phyloP scores from a whole-genome alignment of 1,284 basidiomycete genomes.

The Sphagnurus paluster region DNA sequence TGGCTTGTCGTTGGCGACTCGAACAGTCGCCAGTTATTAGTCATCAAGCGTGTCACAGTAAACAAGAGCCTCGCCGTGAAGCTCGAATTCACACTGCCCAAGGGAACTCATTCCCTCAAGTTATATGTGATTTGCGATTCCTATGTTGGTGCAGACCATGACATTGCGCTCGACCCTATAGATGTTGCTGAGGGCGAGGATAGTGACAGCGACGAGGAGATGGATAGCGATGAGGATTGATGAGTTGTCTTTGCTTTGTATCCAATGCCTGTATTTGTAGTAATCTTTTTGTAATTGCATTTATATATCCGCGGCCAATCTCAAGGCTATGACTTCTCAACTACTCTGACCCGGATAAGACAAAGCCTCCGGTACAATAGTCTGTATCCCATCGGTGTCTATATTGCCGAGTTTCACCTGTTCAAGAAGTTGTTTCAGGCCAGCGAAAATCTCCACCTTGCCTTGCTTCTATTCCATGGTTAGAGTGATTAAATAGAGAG shows the following conservation, averaged over 20 bases:
- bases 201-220: slow-evolving; percentile 78
- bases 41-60: slow-evolving; percentile 95
- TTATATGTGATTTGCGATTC: slow-evolving; percentile 93
- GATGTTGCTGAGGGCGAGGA: slow-evolving; percentile 89
- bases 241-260: neutral
- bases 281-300: too few species aligned
- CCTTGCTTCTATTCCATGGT: slow-evolving; percentile 25
- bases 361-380: slow-evolving; percentile 2
- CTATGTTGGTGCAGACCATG: slow-evolving; percentile 89
- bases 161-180: slow-evolving; percentile 77
- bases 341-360: too few species aligned
- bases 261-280: slow-evolving; percentile 1
- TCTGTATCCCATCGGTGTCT: slow-evolving; percentile 12
- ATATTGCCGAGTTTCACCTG: slow-evolving; percentile 20
- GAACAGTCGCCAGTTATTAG: slow-evolving; percentile 73
- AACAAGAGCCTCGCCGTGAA: slow-evolving; percentile 77
- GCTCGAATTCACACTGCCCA: slow-evolving; percentile 85
- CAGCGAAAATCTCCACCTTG: slow-evolving; percentile 37
- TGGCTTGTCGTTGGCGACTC: slow-evolving; percentile 94
- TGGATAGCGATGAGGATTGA: slow-evolving; percentile 57
- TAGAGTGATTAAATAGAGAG: neutral
- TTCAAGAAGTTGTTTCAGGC: slow-evolving; percentile 28
- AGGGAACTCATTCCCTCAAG: slow-evolving; percentile 83
- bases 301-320: too few species aligned
- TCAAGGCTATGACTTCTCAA: neutral